Evolutionary conservation across 176 grass and related monocot species (phyloP), one percentile per base, ranked within the genome.

Genomic region (Metroxylon sagu): DNA sequence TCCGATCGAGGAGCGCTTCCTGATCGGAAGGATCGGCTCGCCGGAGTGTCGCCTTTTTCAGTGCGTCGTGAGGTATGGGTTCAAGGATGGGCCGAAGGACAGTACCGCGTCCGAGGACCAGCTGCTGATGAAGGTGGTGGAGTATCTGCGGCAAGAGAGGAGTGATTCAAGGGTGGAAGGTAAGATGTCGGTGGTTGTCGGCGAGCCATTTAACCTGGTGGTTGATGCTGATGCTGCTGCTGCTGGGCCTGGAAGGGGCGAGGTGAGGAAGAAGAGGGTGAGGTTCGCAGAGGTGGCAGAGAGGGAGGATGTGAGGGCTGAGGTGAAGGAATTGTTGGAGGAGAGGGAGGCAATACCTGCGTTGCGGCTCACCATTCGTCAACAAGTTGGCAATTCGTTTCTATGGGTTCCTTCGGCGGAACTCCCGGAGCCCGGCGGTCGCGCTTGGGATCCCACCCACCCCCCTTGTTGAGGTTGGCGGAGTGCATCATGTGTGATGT

Each of bases 341-440:
- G 92, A 97, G 78, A 68, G 72, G 66, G 92, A 88, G 66, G 65
- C 67, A 80, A 97, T 66, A 91, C 92, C 2, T 64, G 73, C 75
- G 87, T 97, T 48, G 29, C 71, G 10, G 83, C 92, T 6, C 78
- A 82, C 56, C 92, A 0, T 61, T 79, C 16, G 51, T 88, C 49
- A 97, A 97, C 78, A 97, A 79, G 80, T 84, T 81, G 70, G 71
- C 75, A 26, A 21, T 91, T 29, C 80, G 26, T 82, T 17, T 97
- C 0, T 97, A 97, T 55, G 77, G 87, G n/a, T 90, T 97, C 69
- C 70, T 97, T 59, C 78, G 87, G 31, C 72, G 87, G 14, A 97
- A 97, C 75, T 91, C 92, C 0, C 92, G 87, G 17, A 68, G 87
- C 52, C 62, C 92, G 4, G 74, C 76, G 3, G 78, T 83, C 17